Evolutionary conservation across 73 alveolate genomes (phyloP).

Genomic region (Paramecium caudatum): DNA sequence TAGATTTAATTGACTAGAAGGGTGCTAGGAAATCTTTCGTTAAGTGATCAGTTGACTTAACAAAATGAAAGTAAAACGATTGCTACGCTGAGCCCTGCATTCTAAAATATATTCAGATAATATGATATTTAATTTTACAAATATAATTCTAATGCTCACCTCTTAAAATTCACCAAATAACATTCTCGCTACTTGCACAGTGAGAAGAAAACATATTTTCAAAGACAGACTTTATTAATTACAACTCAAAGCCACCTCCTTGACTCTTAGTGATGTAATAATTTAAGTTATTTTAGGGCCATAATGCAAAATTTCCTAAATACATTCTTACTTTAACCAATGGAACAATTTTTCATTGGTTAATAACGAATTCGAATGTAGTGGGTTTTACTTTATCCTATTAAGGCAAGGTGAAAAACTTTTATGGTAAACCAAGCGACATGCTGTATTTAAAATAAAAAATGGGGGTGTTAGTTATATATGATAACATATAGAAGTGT

Average conservation of each 20-base stretch:
- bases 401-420: slow-evolving; percentile 21
- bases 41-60: no score
- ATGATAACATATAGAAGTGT: background rate
- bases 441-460: slow-evolving; percentile 20
- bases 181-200: slow-evolving; percentile 8
- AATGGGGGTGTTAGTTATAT: slow-evolving; percentile 36
- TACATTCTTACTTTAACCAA: background rate
- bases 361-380: background rate
- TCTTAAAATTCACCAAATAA: background rate
- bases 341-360: slow-evolving; percentile 6
- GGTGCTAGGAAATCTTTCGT: no score
- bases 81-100: no score
- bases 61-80: no score
- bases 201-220: slow-evolving; percentile 52
- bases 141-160: background rate
- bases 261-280: slow-evolving; percentile 50
- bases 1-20: no score
- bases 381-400: background rate
- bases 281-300: background rate
- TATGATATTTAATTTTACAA: slow-evolving; percentile 24
- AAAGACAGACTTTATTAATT: slow-evolving; percentile 25
- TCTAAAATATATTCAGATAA: no score
- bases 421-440: slow-evolving; percentile 51
- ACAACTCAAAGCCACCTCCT: background rate
- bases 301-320: background rate